A percentile compares a stretch with the other conserved stretches of the same genome.
phyloP scores from a whole-genome alignment of 2,329 filamentous ascomycete species.

The Ophiocordyceps robertsii region DNA sequence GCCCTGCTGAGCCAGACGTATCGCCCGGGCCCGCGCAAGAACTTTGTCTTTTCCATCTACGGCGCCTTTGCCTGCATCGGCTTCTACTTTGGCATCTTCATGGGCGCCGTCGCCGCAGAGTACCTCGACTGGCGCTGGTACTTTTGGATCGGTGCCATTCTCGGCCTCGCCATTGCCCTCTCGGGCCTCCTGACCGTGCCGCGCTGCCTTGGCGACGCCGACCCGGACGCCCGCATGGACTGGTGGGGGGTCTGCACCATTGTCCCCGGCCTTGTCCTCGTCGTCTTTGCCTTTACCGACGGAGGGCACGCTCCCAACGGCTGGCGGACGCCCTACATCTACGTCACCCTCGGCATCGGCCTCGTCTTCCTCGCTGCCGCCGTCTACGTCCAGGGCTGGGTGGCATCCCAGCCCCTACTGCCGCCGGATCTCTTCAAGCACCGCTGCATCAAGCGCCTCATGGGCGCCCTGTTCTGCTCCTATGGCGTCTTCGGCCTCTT shows the following conservation, averaged over 20 bases:
- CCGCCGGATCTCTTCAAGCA: constrained; percentile 57
- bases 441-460: constrained; percentile 53
- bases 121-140: constrained; percentile 55
- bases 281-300: constrained; percentile 65
- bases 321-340: constrained; percentile 64
- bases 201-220: constrained; percentile 12
- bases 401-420: constrained; percentile 53
- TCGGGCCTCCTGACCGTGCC: constrained; percentile 29
- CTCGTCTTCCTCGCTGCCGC: constrained; percentile 43
- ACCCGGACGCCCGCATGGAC: constrained; percentile 41
- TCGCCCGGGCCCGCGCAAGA: constrained; percentile 58
- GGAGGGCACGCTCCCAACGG: constrained; percentile 53
- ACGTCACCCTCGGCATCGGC: constrained; percentile 50
- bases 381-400: constrained; percentile 60
- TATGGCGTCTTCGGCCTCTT: constrained; percentile 59
- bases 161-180: constrained; percentile 30
- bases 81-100: constrained; percentile 54
- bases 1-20: constrained; percentile 59
- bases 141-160: constrained; percentile 48
- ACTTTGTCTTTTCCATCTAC: constrained; percentile 49
- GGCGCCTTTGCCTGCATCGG: constrained; percentile 44
- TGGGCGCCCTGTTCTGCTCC: constrained; percentile 46
- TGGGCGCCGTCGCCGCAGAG: constrained; percentile 49
- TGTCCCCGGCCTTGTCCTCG: constrained; percentile 50
- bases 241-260: constrained; percentile 50